These are phyloP conservation scores for Laguncularia racemosa DNA, from an alignment of 345 rosid genomes.

Conservation along the genomic window DNA sequence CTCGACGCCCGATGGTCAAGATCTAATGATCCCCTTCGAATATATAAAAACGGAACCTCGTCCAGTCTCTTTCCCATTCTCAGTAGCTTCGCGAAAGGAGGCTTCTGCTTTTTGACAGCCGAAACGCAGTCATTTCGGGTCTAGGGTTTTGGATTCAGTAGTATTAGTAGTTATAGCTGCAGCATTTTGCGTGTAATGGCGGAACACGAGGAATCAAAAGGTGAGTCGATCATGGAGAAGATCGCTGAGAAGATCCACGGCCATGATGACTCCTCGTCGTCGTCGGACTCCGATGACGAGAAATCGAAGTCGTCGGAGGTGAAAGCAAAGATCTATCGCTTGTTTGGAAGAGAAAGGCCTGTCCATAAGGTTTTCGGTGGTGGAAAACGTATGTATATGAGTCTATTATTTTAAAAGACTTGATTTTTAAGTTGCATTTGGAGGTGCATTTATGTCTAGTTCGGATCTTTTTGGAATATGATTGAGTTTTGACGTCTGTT, in stretches of 20 bases:
- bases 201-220: slow-evolving; percentile 20
- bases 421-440: too few relatives aligned
- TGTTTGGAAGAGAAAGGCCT: slow-evolving; percentile 43
- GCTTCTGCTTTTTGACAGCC: not conserved
- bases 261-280: slow-evolving; percentile 10
- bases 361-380: slow-evolving; percentile 45
- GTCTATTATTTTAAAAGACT: too few relatives aligned
- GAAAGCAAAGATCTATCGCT: slow-evolving; percentile 25
- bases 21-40: too few relatives aligned
- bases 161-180: not conserved
- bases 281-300: slow-evolving; percentile 16
- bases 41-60: too few relatives aligned
- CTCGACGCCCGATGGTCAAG: too few relatives aligned
- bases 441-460: too few relatives aligned
- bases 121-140: slow-evolving; percentile 6
- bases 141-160: slow-evolving; percentile 8
- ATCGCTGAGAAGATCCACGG: slow-evolving; percentile 14
- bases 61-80: too few relatives aligned
- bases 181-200: slow-evolving; percentile 5
- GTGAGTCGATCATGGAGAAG: slow-evolving; percentile 16
- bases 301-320: slow-evolving; percentile 5
- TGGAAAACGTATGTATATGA: slow-evolving; percentile 30
- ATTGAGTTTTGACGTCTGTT: not conserved
- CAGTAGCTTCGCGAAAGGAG: not conserved
- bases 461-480: not conserved